Evolutionary conservation across 164 flowering plant species (phyloP), one percentile per base, ranked within the genome.

Genomic region (Euptelea pleiosperma): DNA sequence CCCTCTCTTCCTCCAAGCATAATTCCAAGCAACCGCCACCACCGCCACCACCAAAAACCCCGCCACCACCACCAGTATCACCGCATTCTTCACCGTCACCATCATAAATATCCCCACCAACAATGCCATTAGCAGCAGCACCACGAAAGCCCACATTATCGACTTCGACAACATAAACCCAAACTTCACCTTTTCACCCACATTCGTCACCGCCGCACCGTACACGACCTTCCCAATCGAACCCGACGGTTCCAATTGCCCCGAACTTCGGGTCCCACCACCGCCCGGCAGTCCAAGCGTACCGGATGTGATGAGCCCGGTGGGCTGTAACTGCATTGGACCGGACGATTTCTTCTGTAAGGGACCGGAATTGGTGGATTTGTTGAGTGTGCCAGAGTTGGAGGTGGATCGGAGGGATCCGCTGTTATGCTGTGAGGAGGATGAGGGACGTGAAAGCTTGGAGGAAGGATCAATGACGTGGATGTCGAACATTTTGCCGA

Each of bases 401-500:
- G 80, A 62, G 34, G 81, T 79, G 76, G 94, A 78, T 80, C 91
- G 78, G 52, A 76, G 62, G 57, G 96, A 79, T 75, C 91, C 91
- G 51, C 79, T 75, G 69, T 72, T 81, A 62, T 80, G 81, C 40
- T 79, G 81, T 1, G 91, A 88, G 1, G 85, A 72, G 24, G 89
- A 72, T 21, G 80, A 71, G 18, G 61, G 71, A 33, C 83, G 83
- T 1, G 83, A 68, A 29, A 64, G 61, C 54, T 73, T 82, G 37
- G 67, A 47, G 0, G 82, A 41, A 1, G 70, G 58, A 47, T 75
- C 75, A 6, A 55, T 28, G 16, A 67, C 60, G 10, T 75, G 71
- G 65, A 89, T 80, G 64, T 87, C 96, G 55, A 90, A 88, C 99
- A 93, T 93, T 63, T 85, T 93, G 3, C 91, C 99, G 21, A 93